Percentiles rank a stretch among this genome's conserved stretches.
phyloP scores from a whole-genome alignment of 2,329 filamentous ascomycete species.

The Sporothrix euskadiensis region DNA sequence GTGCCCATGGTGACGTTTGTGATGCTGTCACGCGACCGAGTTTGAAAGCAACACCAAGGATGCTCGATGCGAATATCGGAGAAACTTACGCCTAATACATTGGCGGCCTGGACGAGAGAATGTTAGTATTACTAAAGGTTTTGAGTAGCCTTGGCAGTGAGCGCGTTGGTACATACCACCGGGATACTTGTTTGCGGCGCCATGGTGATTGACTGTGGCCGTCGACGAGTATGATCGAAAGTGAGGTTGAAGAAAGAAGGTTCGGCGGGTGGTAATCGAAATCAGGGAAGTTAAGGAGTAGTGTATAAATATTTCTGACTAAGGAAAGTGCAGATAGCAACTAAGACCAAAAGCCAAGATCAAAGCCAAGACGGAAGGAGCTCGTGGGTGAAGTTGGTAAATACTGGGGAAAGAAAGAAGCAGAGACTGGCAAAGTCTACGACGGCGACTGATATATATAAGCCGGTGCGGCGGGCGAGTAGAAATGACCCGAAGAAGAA shows the following conservation, averaged over 20 bases:
- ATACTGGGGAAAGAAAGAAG: slow-evolving; percentile 1
- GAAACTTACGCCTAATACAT: slow-evolving; percentile 44
- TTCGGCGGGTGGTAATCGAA: background rate
- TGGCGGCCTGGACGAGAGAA: slow-evolving; percentile 38
- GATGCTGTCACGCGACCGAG: background rate
- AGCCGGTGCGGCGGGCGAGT: background rate
- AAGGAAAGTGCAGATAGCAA: background rate
- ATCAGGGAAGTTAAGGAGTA: background rate
- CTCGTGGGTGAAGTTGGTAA: background rate
- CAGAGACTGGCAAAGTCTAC: slow-evolving; percentile 2
- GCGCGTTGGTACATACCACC: slow-evolving; percentile 33
- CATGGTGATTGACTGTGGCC: slow-evolving; percentile 31
- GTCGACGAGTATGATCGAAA: background rate
- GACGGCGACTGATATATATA: slow-evolving; percentile 13
- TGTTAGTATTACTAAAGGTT: background rate
- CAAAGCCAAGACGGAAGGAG: slow-evolving; percentile 14
- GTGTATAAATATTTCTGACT: slow-evolving; percentile 10
- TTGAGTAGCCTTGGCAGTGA: background rate
- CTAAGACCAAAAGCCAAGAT: background rate
- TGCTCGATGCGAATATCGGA: background rate
- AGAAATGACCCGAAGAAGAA: background rate
- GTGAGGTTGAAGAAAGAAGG: background rate
- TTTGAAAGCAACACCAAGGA: background rate
- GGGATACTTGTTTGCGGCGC: slow-evolving; percentile 39
- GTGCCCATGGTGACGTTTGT: background rate